phyloP scores from a whole-genome alignment of 2,329 filamentous ascomycete genomes.

The Dothideomycetes sp. region DNA sequence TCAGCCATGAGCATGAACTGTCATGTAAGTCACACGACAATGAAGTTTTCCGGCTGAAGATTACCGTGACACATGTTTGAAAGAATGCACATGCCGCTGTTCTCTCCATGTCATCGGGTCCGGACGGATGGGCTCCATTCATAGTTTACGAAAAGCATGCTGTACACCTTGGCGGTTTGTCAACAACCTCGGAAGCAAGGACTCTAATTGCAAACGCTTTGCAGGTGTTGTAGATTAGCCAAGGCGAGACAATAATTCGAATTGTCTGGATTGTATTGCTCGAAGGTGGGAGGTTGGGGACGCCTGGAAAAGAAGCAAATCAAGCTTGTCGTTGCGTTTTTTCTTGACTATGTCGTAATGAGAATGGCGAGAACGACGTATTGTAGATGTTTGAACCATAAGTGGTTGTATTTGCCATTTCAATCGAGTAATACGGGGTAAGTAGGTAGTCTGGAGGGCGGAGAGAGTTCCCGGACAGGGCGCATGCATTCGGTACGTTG shows the following conservation, averaged over 20 bases:
- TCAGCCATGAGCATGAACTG: no score
- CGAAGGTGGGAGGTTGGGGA: background rate
- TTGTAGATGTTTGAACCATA: no score
- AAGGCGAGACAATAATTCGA: conserved; percentile 1
- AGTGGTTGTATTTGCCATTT: conserved; percentile 8
- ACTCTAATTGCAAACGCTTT: background rate
- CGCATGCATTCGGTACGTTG: background rate
- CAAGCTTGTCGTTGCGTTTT: conserved; percentile 7
- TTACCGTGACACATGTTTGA: background rate
- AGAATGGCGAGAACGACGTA: conserved; percentile 3
- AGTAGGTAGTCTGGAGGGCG: background rate
- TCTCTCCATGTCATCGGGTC: no score
- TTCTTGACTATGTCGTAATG: conserved; percentile 9
- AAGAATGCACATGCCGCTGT: no score
- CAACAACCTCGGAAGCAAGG: background rate
- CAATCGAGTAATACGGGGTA: conserved; percentile 3
- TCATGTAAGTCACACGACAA: no score
- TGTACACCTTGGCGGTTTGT: background rate
- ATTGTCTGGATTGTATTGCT: background rate
- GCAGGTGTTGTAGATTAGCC: background rate
- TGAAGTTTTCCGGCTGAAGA: background rate
- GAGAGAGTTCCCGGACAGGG: background rate
- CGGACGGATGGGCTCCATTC: no score
- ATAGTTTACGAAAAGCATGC: no score
- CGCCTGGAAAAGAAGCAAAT: background rate